These are phyloP conservation scores for Metrosideros polymorpha DNA, from an alignment of 441 rosid species.

Conservation along the genomic window DNA sequence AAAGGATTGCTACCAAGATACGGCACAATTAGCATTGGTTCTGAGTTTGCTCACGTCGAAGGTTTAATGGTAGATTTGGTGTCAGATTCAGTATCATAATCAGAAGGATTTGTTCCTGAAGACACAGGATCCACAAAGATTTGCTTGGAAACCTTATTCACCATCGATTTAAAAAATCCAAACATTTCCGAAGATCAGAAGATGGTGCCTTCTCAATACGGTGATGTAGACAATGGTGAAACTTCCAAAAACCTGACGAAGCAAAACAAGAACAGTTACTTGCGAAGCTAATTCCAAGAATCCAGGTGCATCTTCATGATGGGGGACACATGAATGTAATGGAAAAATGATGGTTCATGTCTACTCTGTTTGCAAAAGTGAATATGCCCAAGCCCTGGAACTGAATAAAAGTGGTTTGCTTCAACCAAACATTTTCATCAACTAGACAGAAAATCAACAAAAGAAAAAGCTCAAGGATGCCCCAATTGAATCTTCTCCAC, in stretches of 20 bases:
- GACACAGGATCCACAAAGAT: background rate
- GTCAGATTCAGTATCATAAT: slow-evolving; percentile 11
- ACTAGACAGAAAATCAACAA: background rate
- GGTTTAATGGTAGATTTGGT: slow-evolving; percentile 13
- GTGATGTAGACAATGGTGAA: background rate
- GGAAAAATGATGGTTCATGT: background rate
- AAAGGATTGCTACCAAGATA: background rate
- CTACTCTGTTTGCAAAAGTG: background rate
- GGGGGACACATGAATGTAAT: background rate
- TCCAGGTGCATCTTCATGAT: background rate
- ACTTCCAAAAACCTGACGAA: background rate
- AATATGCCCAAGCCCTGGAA: background rate
- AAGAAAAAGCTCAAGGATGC: background rate
- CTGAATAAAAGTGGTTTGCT: background rate
- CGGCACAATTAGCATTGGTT: slow-evolving; percentile 28
- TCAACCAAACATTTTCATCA: no score
- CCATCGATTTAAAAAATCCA: slow-evolving; percentile 33
- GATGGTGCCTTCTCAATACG: background rate
- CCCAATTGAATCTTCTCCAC: background rate
- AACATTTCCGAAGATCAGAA: slow-evolving; percentile 26
- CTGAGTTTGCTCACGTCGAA: slow-evolving; percentile 46
- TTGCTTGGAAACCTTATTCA: slow-evolving; percentile 4
- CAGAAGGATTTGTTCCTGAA: background rate
- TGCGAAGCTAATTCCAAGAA: background rate
- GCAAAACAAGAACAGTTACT: background rate